These are phyloP conservation scores for Scedosporium boydii DNA, from an alignment of 2,329 filamentous ascomycete genomes.

Conservation along the genomic window DNA sequence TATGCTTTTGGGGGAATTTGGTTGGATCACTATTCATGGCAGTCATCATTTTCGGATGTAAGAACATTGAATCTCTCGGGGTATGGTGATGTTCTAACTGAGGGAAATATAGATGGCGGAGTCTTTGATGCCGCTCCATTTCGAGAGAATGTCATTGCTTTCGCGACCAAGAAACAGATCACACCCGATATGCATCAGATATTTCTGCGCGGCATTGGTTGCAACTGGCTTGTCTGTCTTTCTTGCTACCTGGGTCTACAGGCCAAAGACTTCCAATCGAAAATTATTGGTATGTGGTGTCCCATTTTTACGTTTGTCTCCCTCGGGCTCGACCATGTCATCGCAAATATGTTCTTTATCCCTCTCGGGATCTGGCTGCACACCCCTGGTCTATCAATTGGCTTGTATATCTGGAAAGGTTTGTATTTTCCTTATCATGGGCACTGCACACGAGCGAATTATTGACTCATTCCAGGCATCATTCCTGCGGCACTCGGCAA, in stretches of 20 bases:
- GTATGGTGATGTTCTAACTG: background rate
- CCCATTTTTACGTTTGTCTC: constrained; percentile 45
- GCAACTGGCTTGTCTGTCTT: constrained; percentile 49
- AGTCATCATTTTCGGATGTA: constrained; percentile 30
- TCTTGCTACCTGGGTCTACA: constrained; percentile 38
- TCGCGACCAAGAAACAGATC: constrained; percentile 38
- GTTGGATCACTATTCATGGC: constrained; percentile 37
- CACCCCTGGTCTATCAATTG: constrained; percentile 31
- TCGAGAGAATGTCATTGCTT: constrained; percentile 30
- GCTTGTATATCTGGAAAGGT: constrained; percentile 47
- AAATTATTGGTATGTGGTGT: constrained; percentile 46
- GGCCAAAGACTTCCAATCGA: constrained; percentile 39
- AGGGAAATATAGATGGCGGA: constrained; percentile 26
- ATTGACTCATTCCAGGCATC: constrained; percentile 20
- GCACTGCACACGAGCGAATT: background rate
- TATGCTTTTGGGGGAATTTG: constrained; percentile 37
- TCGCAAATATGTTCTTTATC: constrained; percentile 47
- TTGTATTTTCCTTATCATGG: background rate
- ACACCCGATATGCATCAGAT: constrained; percentile 39
- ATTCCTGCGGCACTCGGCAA: constrained; percentile 44
- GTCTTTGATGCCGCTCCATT: constrained; percentile 34
- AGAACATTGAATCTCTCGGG: background rate
- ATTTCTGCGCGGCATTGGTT: constrained; percentile 43
- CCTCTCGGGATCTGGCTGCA: constrained; percentile 40
- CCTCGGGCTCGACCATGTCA: constrained; percentile 44